Percentiles rank a stretch among this genome's conserved stretches.
Conservation (phyloP, 1,139 yeast genomes). For the Casaregolazyma lundiana region DNA sequence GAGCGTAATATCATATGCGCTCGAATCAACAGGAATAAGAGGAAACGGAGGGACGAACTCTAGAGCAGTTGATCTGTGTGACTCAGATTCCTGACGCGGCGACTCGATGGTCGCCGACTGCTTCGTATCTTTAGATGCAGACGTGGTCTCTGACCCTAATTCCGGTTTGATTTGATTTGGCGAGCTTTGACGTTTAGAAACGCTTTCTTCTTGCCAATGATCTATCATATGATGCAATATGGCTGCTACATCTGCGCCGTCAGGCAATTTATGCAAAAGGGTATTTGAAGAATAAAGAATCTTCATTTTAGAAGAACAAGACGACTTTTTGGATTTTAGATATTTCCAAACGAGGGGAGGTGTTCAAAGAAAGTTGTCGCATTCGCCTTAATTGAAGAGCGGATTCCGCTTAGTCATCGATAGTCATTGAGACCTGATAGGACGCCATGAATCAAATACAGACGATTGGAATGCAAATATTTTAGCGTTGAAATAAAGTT, state of each 20-base stretch:
- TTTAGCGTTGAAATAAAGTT: not conserved
- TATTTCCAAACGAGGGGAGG: not conserved
- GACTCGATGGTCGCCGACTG: not conserved
- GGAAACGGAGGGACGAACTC: not conserved
- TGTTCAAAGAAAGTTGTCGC: too few relatives aligned
- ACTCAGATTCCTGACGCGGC: not conserved
- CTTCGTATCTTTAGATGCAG: not conserved
- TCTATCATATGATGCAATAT: constrained; percentile 13
- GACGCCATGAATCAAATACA: too few relatives aligned
- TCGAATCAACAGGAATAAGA: constrained; percentile 1
- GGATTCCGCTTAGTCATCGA: not conserved
- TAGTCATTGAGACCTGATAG: too few relatives aligned
- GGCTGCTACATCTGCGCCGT: constrained; percentile 12
- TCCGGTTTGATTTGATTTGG: not conserved
- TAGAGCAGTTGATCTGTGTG: not conserved
- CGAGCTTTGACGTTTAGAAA: not conserved
- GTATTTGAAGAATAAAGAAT: constrained; percentile 22
- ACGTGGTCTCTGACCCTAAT: not conserved
- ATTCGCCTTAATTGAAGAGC: too few relatives aligned
- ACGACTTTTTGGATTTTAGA: not conserved
- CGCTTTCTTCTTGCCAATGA: constrained; percentile 11
- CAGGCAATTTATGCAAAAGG: constrained; percentile 17
- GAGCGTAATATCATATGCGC: constrained; percentile 19
- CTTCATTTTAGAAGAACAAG: constrained; percentile 10
- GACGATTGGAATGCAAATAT: too few relatives aligned